Base-by-base conservation (phyloP, 331 rosid species). In the Acacia pycnantha region DNA sequence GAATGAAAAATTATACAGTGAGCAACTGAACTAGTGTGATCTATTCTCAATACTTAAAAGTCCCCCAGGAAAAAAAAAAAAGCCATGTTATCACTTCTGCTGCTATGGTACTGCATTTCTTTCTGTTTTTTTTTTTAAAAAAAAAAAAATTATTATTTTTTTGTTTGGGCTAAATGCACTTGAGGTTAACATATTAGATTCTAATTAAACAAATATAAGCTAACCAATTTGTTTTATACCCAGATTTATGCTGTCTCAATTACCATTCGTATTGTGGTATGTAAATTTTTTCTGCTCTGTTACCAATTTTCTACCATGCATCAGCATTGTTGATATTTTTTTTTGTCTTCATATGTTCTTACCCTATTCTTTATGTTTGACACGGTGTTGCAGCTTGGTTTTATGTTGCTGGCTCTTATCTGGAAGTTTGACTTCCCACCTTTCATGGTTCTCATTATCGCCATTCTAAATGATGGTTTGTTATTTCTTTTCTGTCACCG, bases 191-290 rank as follows among this genome's bases (percentile, higher is more conserved):
- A 54, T n/a, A n/a, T 51, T 51, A 51, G n/a, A 18, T 51, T 5
- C 59, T 51, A 51, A 51, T 51, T 51, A 51, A 65, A 11, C 73
- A 33, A 14, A 26, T 27, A 61, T 59, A 73, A 47, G 48, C 70
- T 75, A 65, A 73, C 66, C 48, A 35, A 65, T 61, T n/a, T 68
- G 58, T 56, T 41, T 89, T 58, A 41, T 70, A 62, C 79, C 85
- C 97, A 96, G 98, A 96, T 96, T 82, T 96, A 96, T 89, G 99
- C 99, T 27, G 98, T 96, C 74, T 96, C 99, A 66, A 96, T 96
- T 79, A 96, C 99, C 67, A 96, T 96, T 71, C 98, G 99, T 92
- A 94, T 96, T 27, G 97, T 96, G 92, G 99, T 94, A 89, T 73
- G 88, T 84, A 65, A 41, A 46, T 82, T 69, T 62, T 79, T 77